A percentile compares a stretch with the other conserved stretches of the same genome.
Evolutionary conservation across 2,329 filamentous ascomycete species (phyloP).

Genomic region (Pseudogymnoascus destructans): DNA sequence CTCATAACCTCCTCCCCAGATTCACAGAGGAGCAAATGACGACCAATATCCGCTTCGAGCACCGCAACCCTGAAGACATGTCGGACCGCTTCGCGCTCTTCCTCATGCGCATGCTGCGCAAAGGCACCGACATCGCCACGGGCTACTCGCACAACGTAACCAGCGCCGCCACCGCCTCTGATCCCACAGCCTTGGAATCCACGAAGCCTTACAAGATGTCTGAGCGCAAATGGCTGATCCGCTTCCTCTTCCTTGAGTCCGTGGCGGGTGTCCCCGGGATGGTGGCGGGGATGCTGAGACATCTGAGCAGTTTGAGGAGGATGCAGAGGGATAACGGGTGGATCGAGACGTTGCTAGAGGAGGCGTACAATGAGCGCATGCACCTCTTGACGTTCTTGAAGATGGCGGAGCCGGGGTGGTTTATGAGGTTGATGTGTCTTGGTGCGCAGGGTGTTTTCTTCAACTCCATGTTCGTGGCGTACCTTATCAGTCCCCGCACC

Average conservation of each 20-base stretch:
- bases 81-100: conserved; percentile 70
- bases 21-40: conserved; percentile 74
- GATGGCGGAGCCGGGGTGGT: conserved; percentile 63
- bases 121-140: conserved; percentile 68
- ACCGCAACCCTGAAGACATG: conserved; percentile 57
- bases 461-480: conserved; percentile 82
- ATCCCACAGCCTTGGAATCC: conserved; percentile 32
- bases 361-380: conserved; percentile 90
- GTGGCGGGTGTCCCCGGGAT: conserved; percentile 94
- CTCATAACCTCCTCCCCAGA: conserved; percentile 26
- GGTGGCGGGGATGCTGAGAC: conserved; percentile 88
- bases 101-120: conserved; percentile 63
- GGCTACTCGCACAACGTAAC: conserved; percentile 62
- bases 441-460: conserved; percentile 93
- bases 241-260: conserved; percentile 87
- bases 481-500: conserved; percentile 73
- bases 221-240: conserved; percentile 77
- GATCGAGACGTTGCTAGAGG: conserved; percentile 84
- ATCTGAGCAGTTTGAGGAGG: conserved; percentile 68
- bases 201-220: conserved; percentile 56
- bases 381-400: conserved; percentile 87
- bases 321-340: conserved; percentile 91
- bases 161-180: conserved; percentile 27
- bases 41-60: conserved; percentile 54
- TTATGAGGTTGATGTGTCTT: conserved; percentile 87